Conservation (phyloP, 129 eudicot genomes). For the Escallonia rubra region DNA sequence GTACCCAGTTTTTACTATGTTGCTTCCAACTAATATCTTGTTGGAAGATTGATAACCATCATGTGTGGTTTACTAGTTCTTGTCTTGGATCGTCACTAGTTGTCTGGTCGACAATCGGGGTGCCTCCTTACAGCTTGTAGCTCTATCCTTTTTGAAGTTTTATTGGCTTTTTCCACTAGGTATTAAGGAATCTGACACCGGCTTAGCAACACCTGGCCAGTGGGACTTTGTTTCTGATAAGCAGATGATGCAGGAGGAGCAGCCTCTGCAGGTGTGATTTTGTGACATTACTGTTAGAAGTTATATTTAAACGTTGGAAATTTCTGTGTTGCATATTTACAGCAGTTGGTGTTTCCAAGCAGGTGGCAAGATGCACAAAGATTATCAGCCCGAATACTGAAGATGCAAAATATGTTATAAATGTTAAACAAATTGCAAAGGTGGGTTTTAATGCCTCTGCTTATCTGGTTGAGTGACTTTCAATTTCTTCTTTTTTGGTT, state of each 20-base stretch:
- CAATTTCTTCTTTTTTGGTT: background rate
- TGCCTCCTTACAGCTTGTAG: too few species aligned
- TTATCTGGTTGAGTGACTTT: background rate
- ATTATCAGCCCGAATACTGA: conserved; percentile 93
- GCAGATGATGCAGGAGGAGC: conserved; percentile 99
- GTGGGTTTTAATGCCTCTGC: conserved; percentile 19
- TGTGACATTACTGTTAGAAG: background rate
- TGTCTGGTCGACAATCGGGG: too few species aligned
- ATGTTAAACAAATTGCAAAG: conserved; percentile 97
- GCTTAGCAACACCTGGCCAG: conserved; percentile 95
- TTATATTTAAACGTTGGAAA: background rate
- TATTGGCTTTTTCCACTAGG: conserved; percentile 31
- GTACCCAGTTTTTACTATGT: too few species aligned
- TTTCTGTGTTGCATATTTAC: background rate
- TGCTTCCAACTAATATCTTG: too few species aligned
- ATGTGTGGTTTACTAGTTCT: too few species aligned
- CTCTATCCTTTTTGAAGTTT: too few species aligned
- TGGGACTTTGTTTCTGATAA: conserved; percentile 98
- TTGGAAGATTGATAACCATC: too few species aligned
- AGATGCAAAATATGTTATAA: conserved; percentile 92
- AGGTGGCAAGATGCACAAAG: conserved; percentile 98
- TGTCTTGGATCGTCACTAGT: too few species aligned
- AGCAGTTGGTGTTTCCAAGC: conserved; percentile 12
- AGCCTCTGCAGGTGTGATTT: conserved; percentile 85
- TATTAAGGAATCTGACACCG: conserved; percentile 98